Conservation (phyloP, 139 green algal genomes). For the Yamagishiella unicocca region DNA sequence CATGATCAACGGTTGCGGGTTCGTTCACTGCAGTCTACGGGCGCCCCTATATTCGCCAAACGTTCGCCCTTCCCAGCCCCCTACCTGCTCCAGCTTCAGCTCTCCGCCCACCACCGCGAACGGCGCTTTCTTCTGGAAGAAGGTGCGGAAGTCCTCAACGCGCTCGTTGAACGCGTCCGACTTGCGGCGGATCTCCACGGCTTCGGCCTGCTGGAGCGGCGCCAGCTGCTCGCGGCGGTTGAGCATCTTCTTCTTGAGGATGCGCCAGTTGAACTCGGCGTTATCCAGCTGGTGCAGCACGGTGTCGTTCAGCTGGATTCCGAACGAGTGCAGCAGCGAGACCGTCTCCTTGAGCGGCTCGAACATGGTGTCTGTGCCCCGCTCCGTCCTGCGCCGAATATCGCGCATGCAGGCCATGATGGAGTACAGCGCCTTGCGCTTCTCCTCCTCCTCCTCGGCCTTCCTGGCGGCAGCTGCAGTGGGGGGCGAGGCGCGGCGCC, state of each 20-base stretch:
- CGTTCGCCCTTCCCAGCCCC: background rate
- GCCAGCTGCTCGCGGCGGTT: conserved; percentile 82
- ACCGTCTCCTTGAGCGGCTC: conserved; percentile 87
- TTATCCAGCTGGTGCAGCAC: conserved; percentile 77
- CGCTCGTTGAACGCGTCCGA: conserved; percentile 83
- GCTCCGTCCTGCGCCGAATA: conserved; percentile 82
- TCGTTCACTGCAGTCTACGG: no score
- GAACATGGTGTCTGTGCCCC: conserved; percentile 87
- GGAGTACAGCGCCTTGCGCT: conserved; percentile 76
- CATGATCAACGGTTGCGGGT: no score
- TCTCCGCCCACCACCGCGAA: conserved; percentile 71
- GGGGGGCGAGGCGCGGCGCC: no score
- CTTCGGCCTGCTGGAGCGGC: conserved; percentile 81
- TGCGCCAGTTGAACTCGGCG: conserved; percentile 73
- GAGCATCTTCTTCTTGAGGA: conserved; percentile 92
- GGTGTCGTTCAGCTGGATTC: conserved; percentile 74
- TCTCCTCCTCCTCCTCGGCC: conserved; percentile 59
- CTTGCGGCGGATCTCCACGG: conserved; percentile 84
- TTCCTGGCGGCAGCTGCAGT: conserved; percentile 51
- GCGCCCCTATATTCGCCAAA: no score
- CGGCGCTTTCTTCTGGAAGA: conserved; percentile 85
- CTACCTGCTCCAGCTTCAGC: conserved; percentile 77
- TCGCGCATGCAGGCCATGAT: conserved; percentile 92
- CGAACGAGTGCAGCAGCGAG: conserved; percentile 75
- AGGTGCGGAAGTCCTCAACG: conserved; percentile 84